Evolutionary conservation across 1,284 basidiomycete species (phyloP), one percentile per base, ranked within the genome.

Genomic region (Heliocybe sulcata): DNA sequence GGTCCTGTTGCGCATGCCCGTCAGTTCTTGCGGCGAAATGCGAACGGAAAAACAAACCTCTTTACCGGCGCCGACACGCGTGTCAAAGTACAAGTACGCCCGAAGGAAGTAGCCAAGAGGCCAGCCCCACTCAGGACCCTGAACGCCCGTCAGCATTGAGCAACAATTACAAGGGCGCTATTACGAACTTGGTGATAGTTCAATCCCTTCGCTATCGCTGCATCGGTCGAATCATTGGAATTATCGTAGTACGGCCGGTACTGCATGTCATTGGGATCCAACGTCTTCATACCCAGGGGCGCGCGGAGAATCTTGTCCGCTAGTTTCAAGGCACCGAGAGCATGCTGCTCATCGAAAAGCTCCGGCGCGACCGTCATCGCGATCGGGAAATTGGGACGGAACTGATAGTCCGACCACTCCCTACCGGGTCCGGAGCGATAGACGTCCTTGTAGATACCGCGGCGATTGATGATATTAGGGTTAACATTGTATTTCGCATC

Each of bases 371-470:
- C 94, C 4, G 90, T 83, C 96, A 98, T 98, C 1, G 96, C 92
- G 59, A 98, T 91, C 2, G 92, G 85, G 76, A 94, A 96, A 73
- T 98, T 97, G 64, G 86, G 83, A 56, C 93, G 82, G 62, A 95
- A 80, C 71, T 98, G 96, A 69, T 99, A 99, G 72, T 99, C 95
- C 6, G 92, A 92, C 89, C 94, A 98, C 70, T 94, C 92, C 55
- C 92, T 82, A 12, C 87, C 89, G 53, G 76, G 66, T 1, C 92
- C 92, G 16, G 94, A 94, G 35, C 94, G 93, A 62, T 90, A 92
- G 3, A 98, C 94, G 65, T 99, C 96, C 77, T 99, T 99, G 80
- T 99, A 99, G 68, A 98, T 96, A 3, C 96, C 96, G 51, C 96
- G 81, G 23, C 93, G 88, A 69, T 94, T 92, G 60, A 98, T 78